Conservation (phyloP, 345 rosid genomes). For the Carallia pectinifolia region DNA sequence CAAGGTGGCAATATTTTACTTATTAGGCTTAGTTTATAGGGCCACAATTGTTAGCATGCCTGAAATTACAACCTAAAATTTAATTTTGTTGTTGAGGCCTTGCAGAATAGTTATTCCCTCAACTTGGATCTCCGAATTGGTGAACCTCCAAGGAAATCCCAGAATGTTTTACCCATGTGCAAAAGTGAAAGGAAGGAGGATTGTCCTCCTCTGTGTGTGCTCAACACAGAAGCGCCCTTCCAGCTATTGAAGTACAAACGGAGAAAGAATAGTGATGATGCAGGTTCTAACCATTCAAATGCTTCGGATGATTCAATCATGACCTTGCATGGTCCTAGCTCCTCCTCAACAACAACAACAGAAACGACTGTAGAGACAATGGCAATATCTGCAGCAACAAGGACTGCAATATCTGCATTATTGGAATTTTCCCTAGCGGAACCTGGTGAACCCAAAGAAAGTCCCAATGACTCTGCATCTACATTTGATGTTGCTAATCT, state of each 20-base stretch:
- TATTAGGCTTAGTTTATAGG: too few species aligned
- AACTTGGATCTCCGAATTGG: constrained; percentile 20
- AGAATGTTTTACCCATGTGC: constrained; percentile 32
- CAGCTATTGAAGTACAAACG: constrained; percentile 72
- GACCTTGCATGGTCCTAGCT: constrained; percentile 58
- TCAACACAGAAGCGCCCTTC: constrained; percentile 57
- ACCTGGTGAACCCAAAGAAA: constrained; percentile 42
- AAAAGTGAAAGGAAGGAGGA: constrained; percentile 51
- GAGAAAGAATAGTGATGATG: constrained; percentile 53
- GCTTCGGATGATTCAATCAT: constrained; percentile 53
- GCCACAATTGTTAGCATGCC: neutral
- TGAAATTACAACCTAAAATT: neutral
- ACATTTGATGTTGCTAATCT: constrained; percentile 25
- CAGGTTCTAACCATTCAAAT: constrained; percentile 38
- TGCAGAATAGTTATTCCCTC: constrained; percentile 36
- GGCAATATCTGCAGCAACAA: constrained; percentile 46
- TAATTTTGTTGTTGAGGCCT: neutral
- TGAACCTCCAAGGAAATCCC: constrained; percentile 34
- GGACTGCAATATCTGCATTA: constrained; percentile 69
- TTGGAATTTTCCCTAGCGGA: constrained; percentile 81
- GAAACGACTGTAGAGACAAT: constrained; percentile 34
- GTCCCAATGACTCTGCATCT: constrained; percentile 23
- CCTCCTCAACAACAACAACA: constrained; percentile 66
- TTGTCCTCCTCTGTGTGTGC: constrained; percentile 44
- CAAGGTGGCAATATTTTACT: too few species aligned